These are phyloP conservation scores for Dovyalis caffra DNA, from an alignment of 345 rosid genomes.

Conservation along the genomic window DNA sequence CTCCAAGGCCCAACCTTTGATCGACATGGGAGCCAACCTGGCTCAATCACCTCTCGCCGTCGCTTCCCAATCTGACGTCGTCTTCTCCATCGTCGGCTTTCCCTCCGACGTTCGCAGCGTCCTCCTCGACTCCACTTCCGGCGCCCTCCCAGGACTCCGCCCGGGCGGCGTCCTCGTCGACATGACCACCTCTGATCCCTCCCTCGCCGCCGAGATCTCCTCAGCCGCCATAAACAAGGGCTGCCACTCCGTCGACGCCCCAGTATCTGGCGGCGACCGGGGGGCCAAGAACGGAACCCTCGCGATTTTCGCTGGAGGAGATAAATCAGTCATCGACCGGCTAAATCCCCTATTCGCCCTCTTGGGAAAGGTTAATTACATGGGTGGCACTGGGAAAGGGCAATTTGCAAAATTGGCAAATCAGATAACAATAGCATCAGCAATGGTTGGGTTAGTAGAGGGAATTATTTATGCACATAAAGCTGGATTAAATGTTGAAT, in stretches of 20 bases:
- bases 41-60: slow-evolving; percentile 62
- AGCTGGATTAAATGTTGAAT: slow-evolving; percentile 67
- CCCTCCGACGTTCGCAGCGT: slow-evolving; percentile 90
- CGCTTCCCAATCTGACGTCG: slow-evolving; percentile 75
- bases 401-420: slow-evolving; percentile 78
- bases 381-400: slow-evolving; percentile 81
- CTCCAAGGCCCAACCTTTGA: slow-evolving; percentile 74
- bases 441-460: slow-evolving; percentile 84
- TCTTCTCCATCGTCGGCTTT: slow-evolving; percentile 90
- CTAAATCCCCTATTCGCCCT: slow-evolving; percentile 57
- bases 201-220: slow-evolving; percentile 72
- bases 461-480: slow-evolving; percentile 74
- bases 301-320: slow-evolving; percentile 80
- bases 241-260: slow-evolving; percentile 75
- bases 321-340: slow-evolving; percentile 39
- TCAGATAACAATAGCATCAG: slow-evolving; percentile 73
- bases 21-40: slow-evolving; percentile 69
- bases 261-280: slow-evolving; percentile 74
- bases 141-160: slow-evolving; percentile 72
- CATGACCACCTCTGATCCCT: slow-evolving; percentile 97
- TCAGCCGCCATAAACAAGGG: slow-evolving; percentile 47
- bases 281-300: slow-evolving; percentile 71
- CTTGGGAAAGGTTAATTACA: slow-evolving; percentile 75
- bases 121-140: slow-evolving; percentile 62
- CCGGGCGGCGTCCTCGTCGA: slow-evolving; percentile 79